These are phyloP conservation scores for Exserohilum rostratum DNA, from an alignment of 2,329 filamentous ascomycete genomes.

Conservation along the genomic window DNA sequence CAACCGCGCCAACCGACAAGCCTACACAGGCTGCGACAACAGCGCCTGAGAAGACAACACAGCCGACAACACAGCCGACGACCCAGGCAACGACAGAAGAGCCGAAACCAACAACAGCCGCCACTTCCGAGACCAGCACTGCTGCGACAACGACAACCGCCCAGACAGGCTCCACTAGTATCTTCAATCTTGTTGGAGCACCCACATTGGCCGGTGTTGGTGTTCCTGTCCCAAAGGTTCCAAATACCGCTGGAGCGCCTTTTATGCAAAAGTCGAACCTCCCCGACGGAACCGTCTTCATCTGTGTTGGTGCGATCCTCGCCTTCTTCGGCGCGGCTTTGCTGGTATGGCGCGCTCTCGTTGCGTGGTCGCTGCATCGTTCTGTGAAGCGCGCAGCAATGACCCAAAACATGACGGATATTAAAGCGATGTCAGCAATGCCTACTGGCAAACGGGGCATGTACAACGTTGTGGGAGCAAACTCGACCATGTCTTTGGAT, in stretches of 20 bases:
- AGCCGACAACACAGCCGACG: conserved; percentile 5
- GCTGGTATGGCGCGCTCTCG: conserved; percentile 83
- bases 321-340: conserved; percentile 83
- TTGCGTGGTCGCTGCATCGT: conserved; percentile 90
- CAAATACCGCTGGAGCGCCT: conserved; percentile 81
- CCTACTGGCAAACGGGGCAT: conserved; percentile 47
- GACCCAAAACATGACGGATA: conserved; percentile 71
- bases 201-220: conserved; percentile 63
- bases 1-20: conserved; percentile 18
- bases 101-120: conserved; percentile 1
- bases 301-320: conserved; percentile 86
- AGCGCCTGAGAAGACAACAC: conserved; percentile 13
- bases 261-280: conserved; percentile 88
- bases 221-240: conserved; percentile 75
- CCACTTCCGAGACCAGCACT: conserved; percentile 15
- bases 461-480: conserved; percentile 55
- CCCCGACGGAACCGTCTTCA: conserved; percentile 95
- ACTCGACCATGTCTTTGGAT: conserved; percentile 63
- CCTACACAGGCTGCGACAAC: conserved; percentile 9
- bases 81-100: conserved; percentile 17
- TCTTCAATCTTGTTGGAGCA: conserved; percentile 35
- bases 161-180: conserved; percentile 39
- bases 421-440: conserved; percentile 65
- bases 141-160: conserved; percentile 22
- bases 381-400: conserved; percentile 86